Conservation (phyloP, 2,329 filamentous ascomycete species). For the Trichoderma koningii region DNA sequence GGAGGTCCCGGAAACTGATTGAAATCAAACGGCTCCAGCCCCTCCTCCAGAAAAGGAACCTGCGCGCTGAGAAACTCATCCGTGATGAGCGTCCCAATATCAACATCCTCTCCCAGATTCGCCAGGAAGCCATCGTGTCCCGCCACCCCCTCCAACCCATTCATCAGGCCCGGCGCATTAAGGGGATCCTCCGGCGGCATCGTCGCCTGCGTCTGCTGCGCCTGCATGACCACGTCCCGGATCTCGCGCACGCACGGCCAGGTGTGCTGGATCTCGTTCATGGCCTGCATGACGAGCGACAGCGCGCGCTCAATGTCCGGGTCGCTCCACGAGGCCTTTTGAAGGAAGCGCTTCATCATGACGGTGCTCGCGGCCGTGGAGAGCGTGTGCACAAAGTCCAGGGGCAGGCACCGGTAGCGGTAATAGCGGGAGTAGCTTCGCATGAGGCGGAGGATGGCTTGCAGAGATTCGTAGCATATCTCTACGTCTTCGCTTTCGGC, state of each 20-base stretch:
- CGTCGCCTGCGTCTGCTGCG: slow-evolving; percentile 37
- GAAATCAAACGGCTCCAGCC: slow-evolving; percentile 39
- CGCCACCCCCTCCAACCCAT: slow-evolving; percentile 35
- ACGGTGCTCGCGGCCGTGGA: slow-evolving; percentile 50
- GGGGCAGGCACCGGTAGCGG: slow-evolving; percentile 46
- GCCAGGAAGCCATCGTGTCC: slow-evolving; percentile 35
- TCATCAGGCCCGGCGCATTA: slow-evolving; percentile 40
- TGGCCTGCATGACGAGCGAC: slow-evolving; percentile 51
- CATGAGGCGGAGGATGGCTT: slow-evolving; percentile 49
- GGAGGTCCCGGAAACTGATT: slow-evolving; percentile 32
- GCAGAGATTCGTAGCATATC: slow-evolving; percentile 53
- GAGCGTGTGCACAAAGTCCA: slow-evolving; percentile 53
- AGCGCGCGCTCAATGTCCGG: slow-evolving; percentile 53
- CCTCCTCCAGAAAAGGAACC: slow-evolving; percentile 35
- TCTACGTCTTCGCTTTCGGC: slow-evolving; percentile 49
- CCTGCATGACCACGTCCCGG: slow-evolving; percentile 39
- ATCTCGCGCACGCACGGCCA: slow-evolving; percentile 51
- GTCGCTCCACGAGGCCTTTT: slow-evolving; percentile 45
- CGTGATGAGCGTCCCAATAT: slow-evolving; percentile 41
- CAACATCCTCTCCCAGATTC: slow-evolving; percentile 34
- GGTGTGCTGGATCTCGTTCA: slow-evolving; percentile 54
- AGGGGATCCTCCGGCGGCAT: slow-evolving; percentile 39
- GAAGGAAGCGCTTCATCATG: slow-evolving; percentile 50
- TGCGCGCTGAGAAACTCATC: slow-evolving; percentile 42
- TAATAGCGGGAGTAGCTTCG: slow-evolving; percentile 49